Conservation (phyloP, 805 yeast genomes). For the Kuraishia capsulata region DNA sequence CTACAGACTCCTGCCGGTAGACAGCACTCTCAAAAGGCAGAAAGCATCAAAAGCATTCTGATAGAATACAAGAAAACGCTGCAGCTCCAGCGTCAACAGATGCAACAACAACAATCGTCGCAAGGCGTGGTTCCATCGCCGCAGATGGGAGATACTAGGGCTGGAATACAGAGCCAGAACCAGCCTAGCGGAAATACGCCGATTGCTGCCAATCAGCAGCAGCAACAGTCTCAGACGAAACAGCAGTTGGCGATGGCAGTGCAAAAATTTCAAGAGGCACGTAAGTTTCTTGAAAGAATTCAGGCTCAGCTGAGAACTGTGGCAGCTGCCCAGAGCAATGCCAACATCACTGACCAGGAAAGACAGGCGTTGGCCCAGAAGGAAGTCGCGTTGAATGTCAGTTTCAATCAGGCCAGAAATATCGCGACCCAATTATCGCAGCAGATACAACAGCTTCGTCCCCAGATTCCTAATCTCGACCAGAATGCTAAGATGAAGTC, state of each 20-base stretch:
- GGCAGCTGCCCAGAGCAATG: slow-evolving; percentile 35
- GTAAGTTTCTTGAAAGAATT: slow-evolving; percentile 37
- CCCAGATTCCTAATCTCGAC: slow-evolving; percentile 3
- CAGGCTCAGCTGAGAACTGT: slow-evolving; percentile 41
- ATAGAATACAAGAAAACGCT: slow-evolving; percentile 29
- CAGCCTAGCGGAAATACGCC: neutral
- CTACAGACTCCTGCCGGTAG: slow-evolving; percentile 51
- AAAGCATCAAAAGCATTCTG: slow-evolving; percentile 51
- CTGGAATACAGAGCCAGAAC: too few species aligned
- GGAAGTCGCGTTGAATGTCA: slow-evolving; percentile 35
- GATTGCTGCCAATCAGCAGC: slow-evolving; percentile 9
- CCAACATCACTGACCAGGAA: slow-evolving; percentile 35
- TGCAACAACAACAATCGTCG: slow-evolving; percentile 9
- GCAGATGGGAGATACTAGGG: neutral
- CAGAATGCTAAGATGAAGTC: slow-evolving; percentile 5
- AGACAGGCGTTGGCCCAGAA: slow-evolving; percentile 35
- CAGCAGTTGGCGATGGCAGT: slow-evolving; percentile 9
- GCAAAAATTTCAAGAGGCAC: slow-evolving; percentile 32
- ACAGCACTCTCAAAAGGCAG: slow-evolving; percentile 54
- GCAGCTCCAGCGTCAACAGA: slow-evolving; percentile 12
- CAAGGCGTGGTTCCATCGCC: neutral
- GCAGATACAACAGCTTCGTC: slow-evolving; percentile 18
- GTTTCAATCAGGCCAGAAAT: slow-evolving; percentile 39
- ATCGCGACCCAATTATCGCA: slow-evolving; percentile 38
- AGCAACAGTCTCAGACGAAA: slow-evolving; percentile 11